A percentile compares a stretch with the other conserved stretches of the same genome.
These are phyloP conservation scores for Melocanna baccifera DNA, from an alignment of 176 grass and related monocot genomes.

Conservation along the genomic window DNA sequence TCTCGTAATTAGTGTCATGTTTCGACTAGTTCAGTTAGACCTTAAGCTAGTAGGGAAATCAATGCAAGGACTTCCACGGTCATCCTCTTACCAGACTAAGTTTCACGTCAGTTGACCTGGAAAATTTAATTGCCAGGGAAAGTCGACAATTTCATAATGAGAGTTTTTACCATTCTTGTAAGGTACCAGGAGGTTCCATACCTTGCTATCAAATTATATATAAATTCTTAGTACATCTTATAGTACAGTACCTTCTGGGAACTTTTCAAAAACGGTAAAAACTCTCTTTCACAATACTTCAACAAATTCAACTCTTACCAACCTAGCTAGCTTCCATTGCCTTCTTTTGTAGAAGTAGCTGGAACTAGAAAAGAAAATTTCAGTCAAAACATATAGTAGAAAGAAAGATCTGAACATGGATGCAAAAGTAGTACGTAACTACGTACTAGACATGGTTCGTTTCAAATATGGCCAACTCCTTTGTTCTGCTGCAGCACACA, in stretches of 20 bases:
- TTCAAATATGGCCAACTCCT: slow-evolving; percentile 45
- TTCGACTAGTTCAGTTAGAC: too few relatives aligned
- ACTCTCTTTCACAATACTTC: background rate
- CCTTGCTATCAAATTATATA: too few relatives aligned
- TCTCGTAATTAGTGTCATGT: too few relatives aligned
- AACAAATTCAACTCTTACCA: background rate
- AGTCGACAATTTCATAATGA: background rate
- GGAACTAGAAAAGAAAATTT: background rate
- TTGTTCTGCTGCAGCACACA: slow-evolving; percentile 10
- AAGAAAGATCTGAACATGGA: background rate
- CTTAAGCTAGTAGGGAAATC: background rate
- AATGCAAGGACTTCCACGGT: background rate
- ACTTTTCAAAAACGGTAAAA: too few relatives aligned
- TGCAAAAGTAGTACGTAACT: background rate
- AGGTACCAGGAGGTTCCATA: too few relatives aligned
- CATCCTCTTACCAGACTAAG: background rate
- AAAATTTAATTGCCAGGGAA: background rate
- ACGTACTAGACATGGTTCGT: background rate
- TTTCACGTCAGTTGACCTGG: background rate
- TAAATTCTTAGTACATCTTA: too few relatives aligned
- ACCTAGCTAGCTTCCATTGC: background rate
- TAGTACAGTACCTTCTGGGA: too few relatives aligned
- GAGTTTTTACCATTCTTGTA: too few relatives aligned
- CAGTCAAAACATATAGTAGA: background rate
- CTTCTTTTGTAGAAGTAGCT: background rate